A percentile compares a stretch with the other conserved stretches of the same genome.
These are phyloP conservation scores for Pichia manshurica DNA, from an alignment of 805 yeast genomes.

Conservation along the genomic window DNA sequence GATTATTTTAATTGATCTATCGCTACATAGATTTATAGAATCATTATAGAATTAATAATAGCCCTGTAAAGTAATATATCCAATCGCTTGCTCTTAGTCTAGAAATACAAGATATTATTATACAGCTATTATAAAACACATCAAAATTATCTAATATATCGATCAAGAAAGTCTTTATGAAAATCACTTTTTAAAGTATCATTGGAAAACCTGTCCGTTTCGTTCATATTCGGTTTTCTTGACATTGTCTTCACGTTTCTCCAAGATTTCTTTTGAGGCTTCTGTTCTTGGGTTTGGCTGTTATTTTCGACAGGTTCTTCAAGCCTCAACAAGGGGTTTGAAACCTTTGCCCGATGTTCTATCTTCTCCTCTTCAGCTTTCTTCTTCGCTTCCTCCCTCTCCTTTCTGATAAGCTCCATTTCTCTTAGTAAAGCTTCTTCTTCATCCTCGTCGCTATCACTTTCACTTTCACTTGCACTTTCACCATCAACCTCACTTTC, in stretches of 20 bases:
- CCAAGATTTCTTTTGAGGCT: constrained; percentile 7
- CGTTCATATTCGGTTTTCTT: constrained; percentile 1
- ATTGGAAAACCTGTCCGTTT: constrained; percentile 22
- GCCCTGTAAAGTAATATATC: background rate
- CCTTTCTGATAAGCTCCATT: constrained; percentile 34
- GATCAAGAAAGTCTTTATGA: constrained; percentile 38
- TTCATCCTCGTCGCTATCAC: constrained; percentile 39
- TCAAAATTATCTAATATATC: constrained; percentile 31
- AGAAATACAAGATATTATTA: no score
- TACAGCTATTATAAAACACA: no score
- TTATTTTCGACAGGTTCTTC: background rate
- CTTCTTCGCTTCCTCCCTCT: constrained; percentile 26
- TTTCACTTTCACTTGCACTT: constrained; percentile 5
- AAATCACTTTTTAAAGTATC: constrained; percentile 35
- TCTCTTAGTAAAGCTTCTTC: constrained; percentile 46
- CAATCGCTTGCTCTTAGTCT: background rate
- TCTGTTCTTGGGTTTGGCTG: background rate
- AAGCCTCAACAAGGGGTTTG: constrained; percentile 23
- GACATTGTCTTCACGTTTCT: constrained; percentile 14
- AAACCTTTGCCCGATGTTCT: constrained; percentile 19
- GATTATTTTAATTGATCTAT: constrained; percentile 20
- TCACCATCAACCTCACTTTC: constrained; percentile 22
- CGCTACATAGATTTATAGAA: no score
- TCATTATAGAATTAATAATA: no score
- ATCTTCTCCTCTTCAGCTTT: constrained; percentile 25